Conservation (phyloP, 2,329 filamentous ascomycete species). For the Fusarium sp. region DNA sequence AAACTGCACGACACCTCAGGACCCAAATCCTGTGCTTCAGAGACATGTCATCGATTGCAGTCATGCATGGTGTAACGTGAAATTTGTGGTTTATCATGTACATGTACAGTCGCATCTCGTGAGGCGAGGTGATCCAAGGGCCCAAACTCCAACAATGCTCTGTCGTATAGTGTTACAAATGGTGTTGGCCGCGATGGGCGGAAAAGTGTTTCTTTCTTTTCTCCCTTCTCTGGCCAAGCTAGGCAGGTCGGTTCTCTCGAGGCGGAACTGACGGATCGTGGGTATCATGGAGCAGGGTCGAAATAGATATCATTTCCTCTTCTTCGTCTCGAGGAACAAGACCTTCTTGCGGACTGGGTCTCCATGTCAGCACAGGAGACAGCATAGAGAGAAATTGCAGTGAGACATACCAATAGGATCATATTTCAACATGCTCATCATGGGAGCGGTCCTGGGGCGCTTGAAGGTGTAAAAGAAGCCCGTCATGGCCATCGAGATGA, state of each 20-base stretch:
- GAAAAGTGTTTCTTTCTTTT: neutral
- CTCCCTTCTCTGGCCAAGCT: slow-evolving; percentile 13
- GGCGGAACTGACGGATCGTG: slow-evolving; percentile 13
- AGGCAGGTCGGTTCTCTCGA: slow-evolving; percentile 5
- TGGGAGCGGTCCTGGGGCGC: slow-evolving; percentile 82
- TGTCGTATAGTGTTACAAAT: slow-evolving; percentile 47
- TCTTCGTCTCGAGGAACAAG: slow-evolving; percentile 93
- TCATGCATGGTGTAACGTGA: slow-evolving; percentile 24
- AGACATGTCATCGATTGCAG: slow-evolving; percentile 7
- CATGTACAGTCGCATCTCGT: slow-evolving; percentile 41
- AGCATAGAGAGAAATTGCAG: neutral
- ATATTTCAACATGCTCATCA: slow-evolving; percentile 98
- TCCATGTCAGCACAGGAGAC: slow-evolving; percentile 8
- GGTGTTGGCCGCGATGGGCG: slow-evolving; percentile 15
- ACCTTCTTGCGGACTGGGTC: slow-evolving; percentile 89
- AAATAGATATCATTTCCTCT: slow-evolving; percentile 66
- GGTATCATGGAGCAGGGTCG: slow-evolving; percentile 24
- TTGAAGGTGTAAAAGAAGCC: slow-evolving; percentile 95
- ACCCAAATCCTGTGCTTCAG: slow-evolving; percentile 6
- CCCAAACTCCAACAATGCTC: slow-evolving; percentile 49
- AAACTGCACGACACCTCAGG: neutral
- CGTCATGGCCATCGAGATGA: slow-evolving; percentile 98
- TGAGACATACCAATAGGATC: slow-evolving; percentile 83
- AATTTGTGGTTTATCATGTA: slow-evolving; percentile 39
- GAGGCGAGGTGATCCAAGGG: slow-evolving; percentile 26